Conservation (phyloP, 208 protist genomes). For the Strigomonas galati region DNA sequence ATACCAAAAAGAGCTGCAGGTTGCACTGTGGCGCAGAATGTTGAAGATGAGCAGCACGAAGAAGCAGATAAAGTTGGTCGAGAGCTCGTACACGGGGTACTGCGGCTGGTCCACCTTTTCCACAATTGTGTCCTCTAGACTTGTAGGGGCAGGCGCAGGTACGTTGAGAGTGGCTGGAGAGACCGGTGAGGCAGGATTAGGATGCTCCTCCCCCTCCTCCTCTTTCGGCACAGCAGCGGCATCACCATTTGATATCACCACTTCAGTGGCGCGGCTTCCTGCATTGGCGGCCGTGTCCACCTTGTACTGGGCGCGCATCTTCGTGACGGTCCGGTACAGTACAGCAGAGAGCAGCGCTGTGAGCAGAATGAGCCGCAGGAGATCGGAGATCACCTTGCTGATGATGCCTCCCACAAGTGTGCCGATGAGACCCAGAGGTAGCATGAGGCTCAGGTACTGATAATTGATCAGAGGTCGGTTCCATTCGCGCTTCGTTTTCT, state of each 20-base stretch:
- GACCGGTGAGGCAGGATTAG: not conserved
- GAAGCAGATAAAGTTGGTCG: conserved; percentile 49
- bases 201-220: too few relatives aligned
- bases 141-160: not conserved
- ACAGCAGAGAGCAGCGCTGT: conserved; percentile 60
- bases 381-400: conserved; percentile 73
- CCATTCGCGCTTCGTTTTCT: conserved; percentile 15
- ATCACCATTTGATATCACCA: conserved; percentile 21
- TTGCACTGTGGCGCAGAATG: conserved; percentile 34
- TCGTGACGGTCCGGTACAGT: conserved; percentile 55
- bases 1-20: conserved; percentile 52
- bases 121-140: not conserved
- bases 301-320: conserved; percentile 57
- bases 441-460: conserved; percentile 71
- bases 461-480: conserved; percentile 84
- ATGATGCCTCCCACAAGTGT: conserved; percentile 70
- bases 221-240: not conserved
- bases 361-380: conserved; percentile 71
- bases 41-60: conserved; percentile 65
- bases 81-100: conserved; percentile 55
- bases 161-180: conserved; percentile 1
- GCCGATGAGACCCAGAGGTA: conserved; percentile 70
- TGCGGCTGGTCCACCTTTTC: conserved; percentile 30
- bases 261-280: conserved; percentile 8
- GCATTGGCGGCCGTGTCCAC: conserved; percentile 37